Evolutionary conservation across 176 grass and related monocot species (phyloP).

Genomic region (Avena atlantica): DNA sequence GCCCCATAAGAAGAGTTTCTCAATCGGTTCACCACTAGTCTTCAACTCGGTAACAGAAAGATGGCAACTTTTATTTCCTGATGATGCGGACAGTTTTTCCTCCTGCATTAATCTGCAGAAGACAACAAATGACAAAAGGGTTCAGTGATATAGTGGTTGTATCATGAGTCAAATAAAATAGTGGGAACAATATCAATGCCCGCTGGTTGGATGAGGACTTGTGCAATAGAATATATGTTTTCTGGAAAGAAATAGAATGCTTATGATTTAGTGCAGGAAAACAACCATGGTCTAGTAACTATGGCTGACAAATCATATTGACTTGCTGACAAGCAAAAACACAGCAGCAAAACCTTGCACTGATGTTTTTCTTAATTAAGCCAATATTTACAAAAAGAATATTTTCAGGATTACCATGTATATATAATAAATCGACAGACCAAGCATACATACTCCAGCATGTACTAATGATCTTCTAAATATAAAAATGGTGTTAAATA

Average conservation of each 20-base stretch:
- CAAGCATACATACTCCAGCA: constrained; percentile 16
- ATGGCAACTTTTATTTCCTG: constrained; percentile 43
- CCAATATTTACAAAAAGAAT: constrained; percentile 24
- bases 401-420: not conserved
- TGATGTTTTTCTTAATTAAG: constrained; percentile 29
- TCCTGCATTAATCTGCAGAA: constrained; percentile 62
- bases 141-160: constrained; percentile 22
- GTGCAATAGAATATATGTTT: not conserved
- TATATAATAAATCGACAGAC: not conserved
- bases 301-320: not conserved
- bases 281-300: constrained; percentile 22
- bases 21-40: constrained; percentile 71
- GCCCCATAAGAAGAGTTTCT: constrained; percentile 95
- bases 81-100: constrained; percentile 42
- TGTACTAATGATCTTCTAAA: constrained; percentile 1
- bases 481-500: constrained; percentile 28
- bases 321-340: not conserved
- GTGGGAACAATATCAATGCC: not conserved
- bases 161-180: constrained; percentile 35
- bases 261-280: not conserved
- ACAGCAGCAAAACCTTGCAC: not conserved
- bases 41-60: constrained; percentile 59
- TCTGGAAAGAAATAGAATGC: not conserved
- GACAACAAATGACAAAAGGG: constrained; percentile 23
- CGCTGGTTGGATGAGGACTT: not conserved